Evolutionary conservation across 73 alveolate species (phyloP), one percentile per base, ranked within the genome.

Genomic region (Paramecium sexaurelia): DNA sequence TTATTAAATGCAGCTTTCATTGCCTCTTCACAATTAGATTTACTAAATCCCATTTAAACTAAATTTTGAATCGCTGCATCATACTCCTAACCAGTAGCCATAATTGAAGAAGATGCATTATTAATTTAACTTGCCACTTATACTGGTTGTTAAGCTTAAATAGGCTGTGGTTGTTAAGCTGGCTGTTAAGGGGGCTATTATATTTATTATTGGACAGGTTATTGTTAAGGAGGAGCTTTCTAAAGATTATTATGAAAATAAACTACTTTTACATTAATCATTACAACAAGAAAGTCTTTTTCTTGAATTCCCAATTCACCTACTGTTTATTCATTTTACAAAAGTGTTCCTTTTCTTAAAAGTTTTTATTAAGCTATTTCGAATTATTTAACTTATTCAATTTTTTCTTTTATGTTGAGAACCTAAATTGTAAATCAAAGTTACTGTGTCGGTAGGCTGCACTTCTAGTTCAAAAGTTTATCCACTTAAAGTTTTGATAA

Each of bases 1-100:
- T 86, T 86, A 85, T 86, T 61, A 47, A 39, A 86, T 17, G 93
- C 93, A 13, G 93, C 93, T 36, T 66, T 86, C 87, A 86, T 61
- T 37, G 93, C 93, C 36, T 56, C 55, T 15, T 55, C 43, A 61
- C 83, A 37, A 19, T 86, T 39, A n/a, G 85, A 6, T 66, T 85
- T 86, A 29, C 57, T 88, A 33, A 86, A 86, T 39, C 93, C 93
- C 93, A 86, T 86, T 11, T 33, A 33, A 19, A 61, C 55, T 55
- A 86, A 55, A 37, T 86, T 78, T 20, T 33, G 13, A 24, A 86
- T 86, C 11, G 83, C 85, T n/a, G 5, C 87, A 55, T 86, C 93
- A 56, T 61, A 86, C 35, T 55, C 93, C 15, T 24, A 17, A 35
- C 93, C 93, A 19, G 45, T 26, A 1, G 45, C 47, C 43, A 61